Percentiles rank a stretch among this genome's conserved stretches.
Evolutionary conservation across 805 yeast genomes (phyloP).

Genomic region (Sugiyamaella lignohabitans): DNA sequence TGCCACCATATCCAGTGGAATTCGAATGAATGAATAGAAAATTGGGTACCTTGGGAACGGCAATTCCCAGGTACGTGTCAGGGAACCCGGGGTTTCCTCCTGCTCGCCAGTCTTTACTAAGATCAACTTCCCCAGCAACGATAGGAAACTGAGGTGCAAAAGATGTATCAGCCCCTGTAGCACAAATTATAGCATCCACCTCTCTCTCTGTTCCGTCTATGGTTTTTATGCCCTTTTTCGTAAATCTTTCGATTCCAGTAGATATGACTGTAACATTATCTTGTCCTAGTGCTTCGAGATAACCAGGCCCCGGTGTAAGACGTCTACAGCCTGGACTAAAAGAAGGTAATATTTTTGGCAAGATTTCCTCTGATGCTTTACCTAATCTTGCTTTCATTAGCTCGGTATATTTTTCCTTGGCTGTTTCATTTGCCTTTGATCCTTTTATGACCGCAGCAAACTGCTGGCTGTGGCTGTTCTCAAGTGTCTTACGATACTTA

Average conservation of each 20-base stretch:
- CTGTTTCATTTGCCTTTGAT: background rate
- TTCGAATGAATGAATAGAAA: conserved; percentile 9
- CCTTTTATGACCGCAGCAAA: conserved; percentile 12
- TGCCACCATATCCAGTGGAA: conserved; percentile 9
- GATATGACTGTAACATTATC: conserved; percentile 20
- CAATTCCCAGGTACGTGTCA: conserved; percentile 11
- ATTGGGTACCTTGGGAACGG: conserved; percentile 12
- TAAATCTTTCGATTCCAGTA: conserved; percentile 15
- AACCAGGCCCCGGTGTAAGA: conserved; percentile 22
- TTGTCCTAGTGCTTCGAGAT: conserved; percentile 18
- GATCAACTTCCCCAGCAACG: conserved; percentile 1
- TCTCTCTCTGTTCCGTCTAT: conserved; percentile 24
- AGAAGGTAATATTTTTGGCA: conserved; percentile 20
- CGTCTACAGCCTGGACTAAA: conserved; percentile 23
- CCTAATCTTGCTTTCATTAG: conserved; percentile 11
- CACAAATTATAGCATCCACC: conserved; percentile 13
- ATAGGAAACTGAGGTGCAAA: conserved; percentile 10
- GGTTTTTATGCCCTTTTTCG: conserved; percentile 18
- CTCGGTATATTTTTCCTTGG: background rate
- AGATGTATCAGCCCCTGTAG: conserved; percentile 14
- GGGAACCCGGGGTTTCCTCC: conserved; percentile 10
- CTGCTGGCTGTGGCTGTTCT: conserved; percentile 7
- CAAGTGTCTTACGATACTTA: conserved; percentile 23
- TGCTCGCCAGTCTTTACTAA: conserved; percentile 6
- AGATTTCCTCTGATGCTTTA: conserved; percentile 4